Percentiles rank a stretch among this genome's conserved stretches.
Evolutionary conservation across 2,329 filamentous ascomycete genomes (phyloP).

Genomic region (Ophiostoma australiae): DNA sequence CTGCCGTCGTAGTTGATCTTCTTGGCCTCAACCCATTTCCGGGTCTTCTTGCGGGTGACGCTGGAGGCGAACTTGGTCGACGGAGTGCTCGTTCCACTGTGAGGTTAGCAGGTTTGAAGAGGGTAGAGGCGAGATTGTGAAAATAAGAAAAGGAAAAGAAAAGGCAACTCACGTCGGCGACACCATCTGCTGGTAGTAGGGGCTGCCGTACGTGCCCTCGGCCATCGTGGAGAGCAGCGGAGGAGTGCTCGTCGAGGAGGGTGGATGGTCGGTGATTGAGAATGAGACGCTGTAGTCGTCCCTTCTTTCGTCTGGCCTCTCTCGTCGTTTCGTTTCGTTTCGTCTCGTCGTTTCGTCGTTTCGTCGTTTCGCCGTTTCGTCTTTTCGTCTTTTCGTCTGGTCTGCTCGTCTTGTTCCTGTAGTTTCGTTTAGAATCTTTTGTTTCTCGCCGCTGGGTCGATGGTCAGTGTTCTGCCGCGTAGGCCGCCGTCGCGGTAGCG

Average conservation of each 20-base stretch:
- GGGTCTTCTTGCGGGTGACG: conserved; percentile 82
- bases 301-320: background rate
- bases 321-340: no score
- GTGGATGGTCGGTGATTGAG: background rate
- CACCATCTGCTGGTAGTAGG: conserved; percentile 30
- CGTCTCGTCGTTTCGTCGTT: no score
- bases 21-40: conserved; percentile 92
- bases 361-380: background rate
- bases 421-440: no score
- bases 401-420: no score
- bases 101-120: conserved; percentile 15
- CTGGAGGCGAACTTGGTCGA: conserved; percentile 65
- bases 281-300: background rate
- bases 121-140: background rate
- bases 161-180: conserved; percentile 30
- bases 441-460: background rate
- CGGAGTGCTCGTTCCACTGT: conserved; percentile 30
- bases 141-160: background rate
- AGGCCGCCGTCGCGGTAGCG: conserved; percentile 6
- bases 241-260: background rate
- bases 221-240: conserved; percentile 22
- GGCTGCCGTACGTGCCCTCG: conserved; percentile 34
- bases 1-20: conserved; percentile 83
- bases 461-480: background rate
- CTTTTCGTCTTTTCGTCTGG: background rate